Evolutionary conservation across 202 grass and related monocot species (phyloP), one percentile per base, ranked within the genome.

Genomic region (Saccharum hybrid): DNA sequence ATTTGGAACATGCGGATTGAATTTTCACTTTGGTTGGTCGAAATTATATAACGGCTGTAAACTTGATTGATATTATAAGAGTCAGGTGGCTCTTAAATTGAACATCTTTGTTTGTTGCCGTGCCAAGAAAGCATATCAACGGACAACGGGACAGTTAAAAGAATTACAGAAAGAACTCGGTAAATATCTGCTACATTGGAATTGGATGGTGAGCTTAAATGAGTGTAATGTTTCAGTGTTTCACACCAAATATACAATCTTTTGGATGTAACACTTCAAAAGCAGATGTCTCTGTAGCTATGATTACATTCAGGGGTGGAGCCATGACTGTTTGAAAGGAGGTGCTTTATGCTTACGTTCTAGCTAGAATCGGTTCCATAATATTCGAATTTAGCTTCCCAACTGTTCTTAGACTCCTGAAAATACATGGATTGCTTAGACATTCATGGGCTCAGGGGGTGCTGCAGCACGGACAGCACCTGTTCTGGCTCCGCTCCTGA

Each of bases 21-120:
- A 7, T 66, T 82, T 42, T 75, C 28, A 65, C 14, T 76, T 59
- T 38, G 34, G 30, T 49, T 68, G 13, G 30, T 76, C 14, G 41
- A 60, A 78, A 21, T n/a, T 54, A n/a, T 72, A 21, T 4, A 1
- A 22, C 14, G 54, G 19, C 43, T 78, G 52, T 49, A 45, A 68
- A 65, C 36, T 62, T 63, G 66, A 64, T 31, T 19, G 73, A 36
- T 78, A n/a, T 8, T 42, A 19, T 7, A 83, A 66, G 22, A 56
- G 11, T 6, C 18, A 7, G 46, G 31, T 54, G 21, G 5, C 11
- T 75, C 45, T 41, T 8, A 64, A 78, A 66, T 41, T 12, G 36
- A 65, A 10, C 62, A 40, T 22, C 14, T 74, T 74, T 39, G 13
- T 81, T 70, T 39, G 10, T 59, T 38, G 22, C 26, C 61, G 10